Evolutionary conservation across 306 rosid species (phyloP).

Genomic region (Cyamopsis tetragonoloba): DNA sequence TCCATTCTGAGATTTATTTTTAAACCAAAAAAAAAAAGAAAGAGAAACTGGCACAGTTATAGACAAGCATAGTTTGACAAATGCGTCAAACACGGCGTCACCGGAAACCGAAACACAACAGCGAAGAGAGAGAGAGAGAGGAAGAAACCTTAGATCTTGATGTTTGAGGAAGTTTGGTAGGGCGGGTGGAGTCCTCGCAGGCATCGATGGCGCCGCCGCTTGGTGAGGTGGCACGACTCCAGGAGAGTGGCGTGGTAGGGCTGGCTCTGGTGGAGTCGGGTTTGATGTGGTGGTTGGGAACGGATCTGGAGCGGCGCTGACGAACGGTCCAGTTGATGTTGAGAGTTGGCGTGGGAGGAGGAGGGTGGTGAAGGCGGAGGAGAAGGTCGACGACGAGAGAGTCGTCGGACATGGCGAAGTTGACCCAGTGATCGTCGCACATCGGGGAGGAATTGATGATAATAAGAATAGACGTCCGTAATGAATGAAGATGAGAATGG

Average conservation of each 20-base stretch:
- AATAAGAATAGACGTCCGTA: no score
- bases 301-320: slow-evolving; percentile 64
- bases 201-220: slow-evolving; percentile 56
- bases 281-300: slow-evolving; percentile 29
- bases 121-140: not conserved
- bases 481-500: no score
- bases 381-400: slow-evolving; percentile 55
- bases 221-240: slow-evolving; percentile 68
- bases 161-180: slow-evolving; percentile 14
- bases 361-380: slow-evolving; percentile 26
- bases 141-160: slow-evolving; percentile 77
- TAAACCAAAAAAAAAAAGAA: no score
- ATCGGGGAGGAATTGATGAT: not conserved
- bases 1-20: slow-evolving; percentile 1
- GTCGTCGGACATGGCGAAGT: slow-evolving; percentile 61
- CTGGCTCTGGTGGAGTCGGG: slow-evolving; percentile 50
- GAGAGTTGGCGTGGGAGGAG: slow-evolving; percentile 30
- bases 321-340: slow-evolving; percentile 69
- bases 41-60: slow-evolving; percentile 22
- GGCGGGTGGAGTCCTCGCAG: slow-evolving; percentile 55
- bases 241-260: slow-evolving; percentile 89
- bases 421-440: slow-evolving; percentile 66
- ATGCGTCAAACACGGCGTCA: not conserved
- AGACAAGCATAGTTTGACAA: no score
- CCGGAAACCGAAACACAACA: not conserved